These are phyloP conservation scores for Bisporella sp. DNA, from an alignment of 2,329 filamentous ascomycete species.

Conservation along the genomic window DNA sequence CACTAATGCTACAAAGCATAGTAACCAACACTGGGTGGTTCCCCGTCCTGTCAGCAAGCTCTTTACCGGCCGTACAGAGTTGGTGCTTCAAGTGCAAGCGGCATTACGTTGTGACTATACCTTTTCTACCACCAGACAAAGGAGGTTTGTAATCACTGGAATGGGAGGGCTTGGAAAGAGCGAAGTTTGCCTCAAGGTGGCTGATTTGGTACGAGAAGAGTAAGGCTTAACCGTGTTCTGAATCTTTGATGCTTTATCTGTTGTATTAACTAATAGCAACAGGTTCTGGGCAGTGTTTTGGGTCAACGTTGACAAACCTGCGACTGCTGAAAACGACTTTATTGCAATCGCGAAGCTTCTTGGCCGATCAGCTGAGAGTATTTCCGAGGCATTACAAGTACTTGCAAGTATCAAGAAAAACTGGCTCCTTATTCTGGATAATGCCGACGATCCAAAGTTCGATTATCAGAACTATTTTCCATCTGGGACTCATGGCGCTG, in stretches of 20 bases:
- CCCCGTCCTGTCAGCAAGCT: constrained; percentile 11
- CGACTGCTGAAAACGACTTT: constrained; percentile 2
- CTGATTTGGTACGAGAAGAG: constrained; percentile 15
- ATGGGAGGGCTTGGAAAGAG: constrained; percentile 19
- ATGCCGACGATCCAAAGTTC: constrained; percentile 32
- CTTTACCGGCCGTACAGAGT: constrained; percentile 14
- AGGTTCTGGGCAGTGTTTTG: too few relatives aligned
- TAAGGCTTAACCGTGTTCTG: background rate
- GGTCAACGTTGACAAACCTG: too few relatives aligned
- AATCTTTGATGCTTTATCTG: too few relatives aligned
- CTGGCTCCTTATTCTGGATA: constrained; percentile 35
- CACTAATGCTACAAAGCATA: background rate
- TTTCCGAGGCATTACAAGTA: constrained; percentile 10
- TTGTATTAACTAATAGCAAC: too few relatives aligned
- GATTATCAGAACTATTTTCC: constrained; percentile 29
- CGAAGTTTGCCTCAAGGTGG: constrained; percentile 15
- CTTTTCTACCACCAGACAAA: constrained; percentile 6
- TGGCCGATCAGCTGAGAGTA: constrained; percentile 3
- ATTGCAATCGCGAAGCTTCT: constrained; percentile 10
- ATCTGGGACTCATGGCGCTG: constrained; percentile 24
- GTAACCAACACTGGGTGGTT: constrained; percentile 12
- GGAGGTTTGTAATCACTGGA: constrained; percentile 17
- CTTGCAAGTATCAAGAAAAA: constrained; percentile 17
- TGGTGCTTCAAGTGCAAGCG: constrained; percentile 10
- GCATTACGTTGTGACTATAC: background rate